A percentile compares a stretch with the other conserved stretches of the same genome.
Conservation (phyloP, 225 moss, liverwort and hornwort species). For the Climacium dendroides region DNA sequence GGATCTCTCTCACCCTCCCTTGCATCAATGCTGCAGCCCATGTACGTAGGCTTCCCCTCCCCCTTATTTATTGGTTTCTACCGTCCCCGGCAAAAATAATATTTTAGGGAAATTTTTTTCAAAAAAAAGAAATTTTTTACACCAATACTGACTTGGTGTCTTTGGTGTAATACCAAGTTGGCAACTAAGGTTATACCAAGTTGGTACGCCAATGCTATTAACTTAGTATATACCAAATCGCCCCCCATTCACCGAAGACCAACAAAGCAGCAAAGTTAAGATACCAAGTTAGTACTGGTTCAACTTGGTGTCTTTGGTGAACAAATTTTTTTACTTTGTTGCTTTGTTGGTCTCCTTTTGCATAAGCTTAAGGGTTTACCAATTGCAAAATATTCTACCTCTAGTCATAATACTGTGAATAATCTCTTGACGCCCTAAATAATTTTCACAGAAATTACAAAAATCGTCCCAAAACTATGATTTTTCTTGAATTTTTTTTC, state of each 20-base stretch:
- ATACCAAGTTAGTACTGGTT: too few relatives aligned
- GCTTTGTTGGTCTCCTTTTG: background rate
- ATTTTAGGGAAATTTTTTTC: background rate
- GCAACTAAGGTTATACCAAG: too few relatives aligned
- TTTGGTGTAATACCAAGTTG: too few relatives aligned
- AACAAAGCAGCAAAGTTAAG: too few relatives aligned
- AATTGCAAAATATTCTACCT: background rate
- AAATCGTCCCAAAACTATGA: background rate
- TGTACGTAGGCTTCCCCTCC: background rate
- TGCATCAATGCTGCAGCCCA: slow-evolving; percentile 47
- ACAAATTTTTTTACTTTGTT: background rate
- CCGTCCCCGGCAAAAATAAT: rapidly evolving
- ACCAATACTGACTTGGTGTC: background rate
- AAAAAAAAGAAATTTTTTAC: too few relatives aligned
- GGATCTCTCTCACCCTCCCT: slow-evolving; percentile 47
- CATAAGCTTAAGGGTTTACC: background rate
- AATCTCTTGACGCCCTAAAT: background rate
- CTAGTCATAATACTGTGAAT: background rate
- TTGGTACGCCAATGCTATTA: too few relatives aligned
- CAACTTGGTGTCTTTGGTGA: background rate
- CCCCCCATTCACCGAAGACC: too few relatives aligned
- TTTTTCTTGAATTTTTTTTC: too few relatives aligned
- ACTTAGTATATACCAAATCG: too few relatives aligned
- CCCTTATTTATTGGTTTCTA: background rate
- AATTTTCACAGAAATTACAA: background rate